Conservation (phyloP, 352 stramenopile species). For the Phytophthora hybrid region DNA sequence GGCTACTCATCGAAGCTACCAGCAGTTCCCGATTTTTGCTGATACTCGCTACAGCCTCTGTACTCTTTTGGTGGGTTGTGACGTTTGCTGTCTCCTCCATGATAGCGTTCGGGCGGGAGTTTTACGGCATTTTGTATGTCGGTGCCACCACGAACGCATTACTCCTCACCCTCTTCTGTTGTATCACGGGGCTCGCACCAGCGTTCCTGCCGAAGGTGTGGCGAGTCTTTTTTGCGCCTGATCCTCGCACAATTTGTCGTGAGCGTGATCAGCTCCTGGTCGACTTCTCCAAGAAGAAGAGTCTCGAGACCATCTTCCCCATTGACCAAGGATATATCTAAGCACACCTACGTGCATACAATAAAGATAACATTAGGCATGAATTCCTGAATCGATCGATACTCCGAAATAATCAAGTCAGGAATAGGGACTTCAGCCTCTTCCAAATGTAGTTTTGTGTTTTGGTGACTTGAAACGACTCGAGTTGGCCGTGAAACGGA, state of each 20-base stretch:
- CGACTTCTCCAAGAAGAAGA: slow-evolving; percentile 30
- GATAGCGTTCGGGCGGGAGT: slow-evolving; percentile 64
- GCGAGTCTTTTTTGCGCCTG: slow-evolving; percentile 48
- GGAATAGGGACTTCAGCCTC: not conserved
- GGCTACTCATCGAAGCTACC: slow-evolving; percentile 60
- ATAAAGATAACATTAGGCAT: not conserved
- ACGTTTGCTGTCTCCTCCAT: slow-evolving; percentile 58
- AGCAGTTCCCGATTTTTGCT: slow-evolving; percentile 36
- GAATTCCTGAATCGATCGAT: not conserved
- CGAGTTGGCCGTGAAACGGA: slow-evolving; percentile 17
- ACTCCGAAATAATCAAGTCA: not conserved
- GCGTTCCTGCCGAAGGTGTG: slow-evolving; percentile 43
- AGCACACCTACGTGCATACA: not conserved
- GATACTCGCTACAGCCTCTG: slow-evolving; percentile 45
- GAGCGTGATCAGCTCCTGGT: slow-evolving; percentile 53
- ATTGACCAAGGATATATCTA: slow-evolving; percentile 41
- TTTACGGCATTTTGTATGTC: slow-evolving; percentile 64
- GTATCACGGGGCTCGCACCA: slow-evolving; percentile 37
- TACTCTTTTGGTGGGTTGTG: slow-evolving; percentile 61
- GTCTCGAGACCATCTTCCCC: slow-evolving; percentile 49
- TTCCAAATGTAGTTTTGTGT: slow-evolving; percentile 1
- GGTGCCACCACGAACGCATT: slow-evolving; percentile 52
- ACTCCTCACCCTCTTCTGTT: slow-evolving; percentile 48
- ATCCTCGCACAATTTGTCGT: slow-evolving; percentile 56
- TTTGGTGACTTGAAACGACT: slow-evolving; percentile 14